Percentiles rank a stretch among this genome's conserved stretches.
Evolutionary conservation across 2,329 filamentous ascomycete genomes (phyloP).

Genomic region (Diaporthe citrichinensis): DNA sequence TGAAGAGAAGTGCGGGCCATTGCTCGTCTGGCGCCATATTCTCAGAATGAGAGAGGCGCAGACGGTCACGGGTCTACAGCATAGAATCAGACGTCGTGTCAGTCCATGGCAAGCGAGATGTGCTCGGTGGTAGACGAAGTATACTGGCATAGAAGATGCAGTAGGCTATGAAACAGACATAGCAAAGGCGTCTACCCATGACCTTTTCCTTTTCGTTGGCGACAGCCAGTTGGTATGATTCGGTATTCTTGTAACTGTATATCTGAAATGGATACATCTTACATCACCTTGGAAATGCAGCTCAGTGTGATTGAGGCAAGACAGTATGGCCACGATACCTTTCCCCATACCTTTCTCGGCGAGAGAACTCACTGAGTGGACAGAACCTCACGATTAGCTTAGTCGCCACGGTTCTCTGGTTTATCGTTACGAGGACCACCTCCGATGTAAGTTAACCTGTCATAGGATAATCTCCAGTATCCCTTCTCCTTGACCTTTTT

Average conservation of each 20-base stretch:
- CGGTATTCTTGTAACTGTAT: not conserved
- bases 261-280: conserved; percentile 15
- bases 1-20: not conserved
- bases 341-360: not conserved
- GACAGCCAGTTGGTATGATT: not conserved
- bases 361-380: not conserved
- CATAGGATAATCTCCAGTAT: no score
- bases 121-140: not conserved
- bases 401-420: not conserved
- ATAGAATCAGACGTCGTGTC: not conserved
- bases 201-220: conserved; percentile 5
- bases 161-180: conserved; percentile 29
- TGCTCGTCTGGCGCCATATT: not conserved
- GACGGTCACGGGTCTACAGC: not conserved
- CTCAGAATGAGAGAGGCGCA: not conserved
- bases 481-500: no score
- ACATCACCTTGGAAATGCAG: not conserved
- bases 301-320: not conserved
- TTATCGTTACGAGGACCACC: no score
- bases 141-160: conserved; percentile 9
- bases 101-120: not conserved
- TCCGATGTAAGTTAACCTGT: no score
- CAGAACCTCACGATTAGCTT: not conserved
- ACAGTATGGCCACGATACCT: not conserved
- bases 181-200: not conserved